Base-by-base conservation (phyloP, 139 green algal genomes). In the Zygnema circumcarinatum region DNA sequence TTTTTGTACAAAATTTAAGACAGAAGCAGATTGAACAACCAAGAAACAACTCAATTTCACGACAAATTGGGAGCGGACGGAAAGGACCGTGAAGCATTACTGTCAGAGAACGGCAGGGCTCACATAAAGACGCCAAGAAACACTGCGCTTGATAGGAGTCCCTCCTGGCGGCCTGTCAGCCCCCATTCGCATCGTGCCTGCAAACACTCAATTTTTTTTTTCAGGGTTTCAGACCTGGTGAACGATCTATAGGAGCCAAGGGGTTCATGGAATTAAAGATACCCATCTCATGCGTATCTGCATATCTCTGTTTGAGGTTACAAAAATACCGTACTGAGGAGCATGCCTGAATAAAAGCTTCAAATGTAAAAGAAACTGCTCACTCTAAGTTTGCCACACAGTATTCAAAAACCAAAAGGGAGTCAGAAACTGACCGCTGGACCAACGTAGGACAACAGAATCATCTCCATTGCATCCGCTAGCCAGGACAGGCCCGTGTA, bases 381-480 rank as follows among this genome's bases (percentile, higher is more conserved):
- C n/a, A n/a, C n/a, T n/a, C n/a, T n/a, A n/a, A n/a, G n/a, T n/a
- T n/a, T n/a, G n/a, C n/a, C n/a, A n/a, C n/a, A n/a, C n/a, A n/a
- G n/a, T n/a, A n/a, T n/a, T n/a, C n/a, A n/a, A n/a, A n/a, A n/a
- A n/a, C n/a, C n/a, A n/a, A n/a, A n/a, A n/a, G n/a, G n/a, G n/a
- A n/a, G n/a, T n/a, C n/a, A n/a, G n/a, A n/a, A n/a, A 1, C 56
- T 62, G 29, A 93, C 89, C 32, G 93, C 91, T 1, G 95, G 95
- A 0, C 94, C 95, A 1, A 98, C 87, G 74, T 95, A 98, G 0
- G 91, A 94, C 16, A 98, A 90, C 33, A 98, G 86, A 94, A 98
- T 97, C 78, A 95, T 95, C 84, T 98, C 95, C 91, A 95, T 95
- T 0, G 95, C 95, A 76, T 98, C 95, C 7, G 91, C 93, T 36